A percentile compares a stretch with the other conserved stretches of the same genome.
Conservation (phyloP, 2,329 filamentous ascomycete genomes). For the Hypoxylon sp. region DNA sequence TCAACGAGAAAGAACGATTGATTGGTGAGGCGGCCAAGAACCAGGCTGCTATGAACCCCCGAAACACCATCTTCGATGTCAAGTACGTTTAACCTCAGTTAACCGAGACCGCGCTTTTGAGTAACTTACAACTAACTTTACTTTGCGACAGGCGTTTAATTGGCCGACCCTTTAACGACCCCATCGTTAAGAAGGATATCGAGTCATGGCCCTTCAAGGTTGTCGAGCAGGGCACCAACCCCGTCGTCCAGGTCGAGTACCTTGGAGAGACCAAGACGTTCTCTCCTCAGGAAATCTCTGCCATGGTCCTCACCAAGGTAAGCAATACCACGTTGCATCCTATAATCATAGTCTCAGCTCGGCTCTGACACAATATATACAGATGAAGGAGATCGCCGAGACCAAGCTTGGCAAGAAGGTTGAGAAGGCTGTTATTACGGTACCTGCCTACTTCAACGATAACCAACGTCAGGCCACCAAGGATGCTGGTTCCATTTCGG, state of each 20-base stretch:
- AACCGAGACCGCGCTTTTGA: conserved; percentile 7
- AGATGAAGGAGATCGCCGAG: conserved; percentile 99
- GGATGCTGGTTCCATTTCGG: conserved; percentile 97
- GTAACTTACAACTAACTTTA: conserved; percentile 17
- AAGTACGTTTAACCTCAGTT: conserved; percentile 75
- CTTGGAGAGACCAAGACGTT: conserved; percentile 95
- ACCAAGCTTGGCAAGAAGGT: conserved; percentile 99
- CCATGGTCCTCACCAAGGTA: conserved; percentile 99
- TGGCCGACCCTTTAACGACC: conserved; percentile 94
- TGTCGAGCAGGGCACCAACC: conserved; percentile 87
- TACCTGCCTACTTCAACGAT: conserved; percentile 99
- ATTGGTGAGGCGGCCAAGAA: conserved; percentile 99
- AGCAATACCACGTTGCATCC: conserved; percentile 43
- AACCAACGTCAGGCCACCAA: conserved; percentile 99
- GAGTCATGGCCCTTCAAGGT: conserved; percentile 99
- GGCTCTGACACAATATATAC: conserved; percentile 48
- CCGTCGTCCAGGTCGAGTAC: conserved; percentile 95
- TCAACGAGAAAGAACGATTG: conserved; percentile 98
- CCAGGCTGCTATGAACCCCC: conserved; percentile 99
- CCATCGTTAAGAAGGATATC: conserved; percentile 98
- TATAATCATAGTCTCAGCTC: background rate
- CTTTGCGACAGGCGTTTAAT: conserved; percentile 84
- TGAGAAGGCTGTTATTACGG: conserved; percentile 98
- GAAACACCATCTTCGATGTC: conserved; percentile 99
- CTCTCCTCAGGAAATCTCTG: conserved; percentile 98